A percentile compares a stretch with the other conserved stretches of the same genome.
Conservation (phyloP, 768 basidiomycete species). For the Suillus occidentalis region DNA sequence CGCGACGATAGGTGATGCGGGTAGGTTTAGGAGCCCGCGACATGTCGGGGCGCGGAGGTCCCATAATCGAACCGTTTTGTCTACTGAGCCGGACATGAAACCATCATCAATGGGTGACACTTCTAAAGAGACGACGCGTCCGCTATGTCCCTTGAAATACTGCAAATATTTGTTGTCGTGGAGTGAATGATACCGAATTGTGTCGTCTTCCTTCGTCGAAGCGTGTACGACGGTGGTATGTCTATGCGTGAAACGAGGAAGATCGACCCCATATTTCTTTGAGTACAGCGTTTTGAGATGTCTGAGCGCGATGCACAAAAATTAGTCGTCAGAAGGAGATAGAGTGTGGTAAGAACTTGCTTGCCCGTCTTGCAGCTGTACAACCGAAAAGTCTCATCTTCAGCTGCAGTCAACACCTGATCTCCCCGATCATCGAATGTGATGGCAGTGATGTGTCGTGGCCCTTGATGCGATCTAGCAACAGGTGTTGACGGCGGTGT, state of each 20-base stretch:
- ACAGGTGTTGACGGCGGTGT: conserved; percentile 48
- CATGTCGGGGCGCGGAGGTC: conserved; percentile 82
- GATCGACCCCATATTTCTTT: conserved; percentile 95
- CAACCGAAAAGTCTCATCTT: conserved; percentile 90
- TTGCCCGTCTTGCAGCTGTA: conserved; percentile 91
- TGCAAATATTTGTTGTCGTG: conserved; percentile 96
- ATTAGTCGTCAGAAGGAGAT: conserved; percentile 17
- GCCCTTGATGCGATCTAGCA: conserved; percentile 39
- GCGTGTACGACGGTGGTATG: conserved; percentile 82
- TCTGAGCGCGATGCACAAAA: conserved; percentile 45
- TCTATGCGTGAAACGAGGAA: conserved; percentile 94
- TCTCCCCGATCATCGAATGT: conserved; percentile 92
- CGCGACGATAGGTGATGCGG: conserved; percentile 74
- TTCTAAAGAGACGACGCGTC: conserved; percentile 84
- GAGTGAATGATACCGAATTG: conserved; percentile 89
- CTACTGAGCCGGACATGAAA: conserved; percentile 92
- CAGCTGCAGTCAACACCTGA: conserved; percentile 78
- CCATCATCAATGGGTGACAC: conserved; percentile 92
- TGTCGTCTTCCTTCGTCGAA: conserved; percentile 94
- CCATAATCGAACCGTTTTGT: conserved; percentile 96
- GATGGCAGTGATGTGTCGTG: conserved; percentile 82
- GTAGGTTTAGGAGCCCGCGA: conserved; percentile 75
- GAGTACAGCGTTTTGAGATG: conserved; percentile 78
- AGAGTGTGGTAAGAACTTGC: conserved; percentile 56
- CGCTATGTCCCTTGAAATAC: conserved; percentile 95